A percentile compares a stretch with the other conserved stretches of the same genome.
These are phyloP conservation scores for Saccharomyces jurei DNA, from an alignment of 805 yeast species.

Conservation along the genomic window DNA sequence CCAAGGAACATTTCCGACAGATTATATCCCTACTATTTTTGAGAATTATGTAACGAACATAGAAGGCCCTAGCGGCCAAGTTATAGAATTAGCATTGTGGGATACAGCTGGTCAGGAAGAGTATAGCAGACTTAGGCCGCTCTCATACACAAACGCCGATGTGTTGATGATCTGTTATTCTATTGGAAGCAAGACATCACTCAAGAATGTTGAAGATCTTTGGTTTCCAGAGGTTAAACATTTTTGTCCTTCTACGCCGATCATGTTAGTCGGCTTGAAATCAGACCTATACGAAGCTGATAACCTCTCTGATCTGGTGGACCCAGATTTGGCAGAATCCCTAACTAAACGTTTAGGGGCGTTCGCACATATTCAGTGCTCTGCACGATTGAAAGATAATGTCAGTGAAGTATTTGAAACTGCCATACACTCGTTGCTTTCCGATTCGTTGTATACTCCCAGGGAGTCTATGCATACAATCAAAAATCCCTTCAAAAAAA, in stretches of 20 bases:
- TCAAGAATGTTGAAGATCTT: constrained; percentile 65
- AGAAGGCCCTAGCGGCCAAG: constrained; percentile 38
- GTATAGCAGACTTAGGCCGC: constrained; percentile 70
- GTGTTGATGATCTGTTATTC: constrained; percentile 70
- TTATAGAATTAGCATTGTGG: constrained; percentile 71
- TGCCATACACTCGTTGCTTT: constrained; percentile 34
- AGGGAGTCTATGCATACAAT: constrained; percentile 4
- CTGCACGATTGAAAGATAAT: constrained; percentile 63
- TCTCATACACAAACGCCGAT: constrained; percentile 74
- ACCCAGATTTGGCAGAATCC: constrained; percentile 42
- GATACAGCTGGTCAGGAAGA: constrained; percentile 91
- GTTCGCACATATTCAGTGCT: constrained; percentile 66
- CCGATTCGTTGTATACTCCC: constrained; percentile 6
- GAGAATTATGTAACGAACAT: constrained; percentile 66
- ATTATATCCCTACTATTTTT: constrained; percentile 76
- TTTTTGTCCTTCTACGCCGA: constrained; percentile 74
- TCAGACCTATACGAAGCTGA: constrained; percentile 42
- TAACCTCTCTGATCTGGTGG: constrained; percentile 21
- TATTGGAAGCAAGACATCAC: constrained; percentile 50
- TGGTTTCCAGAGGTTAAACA: constrained; percentile 87
- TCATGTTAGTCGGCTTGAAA: constrained; percentile 76
- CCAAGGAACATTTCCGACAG: constrained; percentile 60
- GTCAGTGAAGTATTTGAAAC: constrained; percentile 59
- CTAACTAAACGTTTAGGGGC: constrained; percentile 60
- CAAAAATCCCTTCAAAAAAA: constrained; percentile 11